A percentile compares a stretch with the other conserved stretches of the same genome.
Evolutionary conservation across 495 filamentous ascomycete genomes (phyloP).

Genomic region (Oidiodendron maius): DNA sequence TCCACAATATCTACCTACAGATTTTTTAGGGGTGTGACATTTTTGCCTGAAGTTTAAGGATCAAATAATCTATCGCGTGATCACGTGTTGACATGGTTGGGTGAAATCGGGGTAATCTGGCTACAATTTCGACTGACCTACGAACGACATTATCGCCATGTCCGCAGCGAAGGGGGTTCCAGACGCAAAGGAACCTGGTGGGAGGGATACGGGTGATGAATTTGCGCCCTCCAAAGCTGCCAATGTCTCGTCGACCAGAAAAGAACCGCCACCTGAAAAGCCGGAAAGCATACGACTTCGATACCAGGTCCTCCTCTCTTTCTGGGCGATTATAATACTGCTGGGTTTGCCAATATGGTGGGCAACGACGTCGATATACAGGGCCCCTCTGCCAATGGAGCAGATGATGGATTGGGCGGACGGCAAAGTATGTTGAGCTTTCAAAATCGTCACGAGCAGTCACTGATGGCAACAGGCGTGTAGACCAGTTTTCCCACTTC

Average conservation of each 20-base stretch:
- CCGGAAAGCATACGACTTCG: conserved; percentile 61
- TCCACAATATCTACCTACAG: no score
- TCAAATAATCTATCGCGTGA: no score
- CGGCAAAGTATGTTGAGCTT: conserved; percentile 61
- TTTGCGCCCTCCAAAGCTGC: conserved; percentile 18
- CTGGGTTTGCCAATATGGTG: conserved; percentile 94
- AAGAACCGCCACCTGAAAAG: conserved; percentile 69
- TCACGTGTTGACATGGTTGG: no score
- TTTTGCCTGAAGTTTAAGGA: no score
- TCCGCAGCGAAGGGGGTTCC: not conserved
- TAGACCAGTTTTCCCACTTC: conserved; percentile 79
- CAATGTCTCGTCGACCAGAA: conserved; percentile 20
- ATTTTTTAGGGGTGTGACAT: no score
- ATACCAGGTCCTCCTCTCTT: conserved; percentile 72
- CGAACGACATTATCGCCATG: not conserved
- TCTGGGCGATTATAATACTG: conserved; percentile 81
- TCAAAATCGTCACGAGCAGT: not conserved
- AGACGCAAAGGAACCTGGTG: not conserved
- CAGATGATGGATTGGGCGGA: conserved; percentile 92
- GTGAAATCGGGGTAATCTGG: no score
- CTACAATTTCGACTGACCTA: no score
- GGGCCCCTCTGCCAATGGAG: conserved; percentile 74
- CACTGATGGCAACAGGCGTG: conserved; percentile 56
- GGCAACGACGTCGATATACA: conserved; percentile 91
- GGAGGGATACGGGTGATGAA: not conserved